Base-by-base conservation (phyloP, 495 filamentous ascomycete species). In the Baudoinia panamericana region DNA sequence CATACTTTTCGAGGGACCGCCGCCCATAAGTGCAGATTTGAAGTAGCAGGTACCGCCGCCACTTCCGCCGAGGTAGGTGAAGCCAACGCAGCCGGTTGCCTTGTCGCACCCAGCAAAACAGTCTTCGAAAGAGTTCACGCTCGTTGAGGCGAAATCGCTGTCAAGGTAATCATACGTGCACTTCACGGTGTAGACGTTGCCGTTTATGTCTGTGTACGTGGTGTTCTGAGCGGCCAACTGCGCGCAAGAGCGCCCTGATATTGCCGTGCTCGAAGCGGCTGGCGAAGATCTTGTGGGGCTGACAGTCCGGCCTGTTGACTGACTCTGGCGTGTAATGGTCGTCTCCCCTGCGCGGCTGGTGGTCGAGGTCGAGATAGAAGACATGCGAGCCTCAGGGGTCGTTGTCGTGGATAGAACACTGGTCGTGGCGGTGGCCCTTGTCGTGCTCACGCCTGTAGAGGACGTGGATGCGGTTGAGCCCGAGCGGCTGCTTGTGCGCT, bases 41-140 rank as follows among this genome's bases (percentile, higher is more conserved):
- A 51, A 33, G 35, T 51, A 51, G 29, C 48, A 51, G 13, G 32
- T 46, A 24, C 48, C 48, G n/a, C 30, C n/a, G 9, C 31, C 39
- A 2, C 18, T 16, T 8, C 38, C 43, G 15, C 48, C 42, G 1
- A 39, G 19, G 30, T 46, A 51, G 5, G 48, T 17, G 25, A 51
- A 51, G 7, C 32, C 48, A 16, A 43, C 24, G 29, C 48, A 51
- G 8, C 38, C 36, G 20, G 36, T 12, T 22, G 7, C 20, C 4
- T 11, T 22, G 19, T 46, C 48, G 32, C 48, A 51, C 1, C 10
- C 22, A 11, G 25, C 33, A 24, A 51, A 51, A 23, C 48, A 51
- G 11, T 19, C 42, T 18, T 40, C 20, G 34, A 46, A 51, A 13
- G 16, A 20, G 11, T 25, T 13, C 6, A 22, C 45, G 3, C 12